Evolutionary conservation across 768 basidiomycete species (phyloP).

Genomic region (Boletus subparvulus): DNA sequence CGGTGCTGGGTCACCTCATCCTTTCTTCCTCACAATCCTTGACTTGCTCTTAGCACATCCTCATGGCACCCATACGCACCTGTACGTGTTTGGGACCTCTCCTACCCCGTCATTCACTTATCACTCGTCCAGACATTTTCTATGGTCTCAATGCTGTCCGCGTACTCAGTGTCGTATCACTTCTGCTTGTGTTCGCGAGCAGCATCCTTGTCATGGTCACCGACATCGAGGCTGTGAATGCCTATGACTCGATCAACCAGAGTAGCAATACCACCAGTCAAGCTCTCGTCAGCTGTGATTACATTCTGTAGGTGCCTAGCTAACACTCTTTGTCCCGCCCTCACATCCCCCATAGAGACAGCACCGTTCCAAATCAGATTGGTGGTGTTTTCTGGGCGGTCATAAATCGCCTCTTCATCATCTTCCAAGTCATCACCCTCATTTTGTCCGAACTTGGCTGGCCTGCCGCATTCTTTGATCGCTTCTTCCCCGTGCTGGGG

Average conservation of each 20-base stretch:
- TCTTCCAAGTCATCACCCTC: slow-evolving; percentile 80
- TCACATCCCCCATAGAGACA: slow-evolving; percentile 44
- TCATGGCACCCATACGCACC: slow-evolving; percentile 38
- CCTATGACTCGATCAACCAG: slow-evolving; percentile 47
- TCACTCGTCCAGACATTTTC: slow-evolving; percentile 49
- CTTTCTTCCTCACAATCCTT: slow-evolving; percentile 19
- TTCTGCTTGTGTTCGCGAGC: slow-evolving; percentile 78
- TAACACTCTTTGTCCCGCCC: background rate
- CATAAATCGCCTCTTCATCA: slow-evolving; percentile 82
- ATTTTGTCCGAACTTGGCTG: slow-evolving; percentile 82
- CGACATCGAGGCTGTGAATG: slow-evolving; percentile 75
- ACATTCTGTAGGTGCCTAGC: slow-evolving; percentile 60
- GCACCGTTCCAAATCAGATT: slow-evolving; percentile 88
- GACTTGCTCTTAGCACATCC: background rate
- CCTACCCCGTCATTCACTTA: background rate
- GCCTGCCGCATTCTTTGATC: slow-evolving; percentile 75
- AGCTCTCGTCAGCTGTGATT: slow-evolving; percentile 60
- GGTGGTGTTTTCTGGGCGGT: slow-evolving; percentile 93
- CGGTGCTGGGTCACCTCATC: slow-evolving; percentile 35
- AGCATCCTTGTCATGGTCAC: slow-evolving; percentile 72
- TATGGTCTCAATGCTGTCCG: slow-evolving; percentile 80
- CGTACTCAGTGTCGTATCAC: slow-evolving; percentile 71
- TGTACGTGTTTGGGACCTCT: slow-evolving; percentile 37
- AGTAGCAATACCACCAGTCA: slow-evolving; percentile 33
- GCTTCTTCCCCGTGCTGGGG: slow-evolving; percentile 86